These are phyloP conservation scores for Colletotrichum phormii DNA, from an alignment of 2,329 filamentous ascomycete species.

Conservation along the genomic window DNA sequence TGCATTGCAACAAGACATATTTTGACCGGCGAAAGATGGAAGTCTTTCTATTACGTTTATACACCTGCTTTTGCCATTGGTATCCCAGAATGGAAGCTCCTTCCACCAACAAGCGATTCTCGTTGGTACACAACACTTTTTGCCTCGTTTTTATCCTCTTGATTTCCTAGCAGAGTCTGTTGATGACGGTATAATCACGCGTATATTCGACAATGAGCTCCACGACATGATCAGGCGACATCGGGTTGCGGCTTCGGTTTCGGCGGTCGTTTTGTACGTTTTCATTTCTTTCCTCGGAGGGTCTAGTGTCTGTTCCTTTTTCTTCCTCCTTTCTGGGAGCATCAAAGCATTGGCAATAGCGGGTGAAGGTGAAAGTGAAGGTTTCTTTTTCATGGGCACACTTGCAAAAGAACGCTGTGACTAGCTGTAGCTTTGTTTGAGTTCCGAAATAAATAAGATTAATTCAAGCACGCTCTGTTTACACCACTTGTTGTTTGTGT, in stretches of 20 bases:
- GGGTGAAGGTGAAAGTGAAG: slow-evolving; percentile 15
- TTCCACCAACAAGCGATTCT: background rate
- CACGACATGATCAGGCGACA: slow-evolving; percentile 35
- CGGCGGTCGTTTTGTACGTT: slow-evolving; percentile 28
- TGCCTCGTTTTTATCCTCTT: background rate
- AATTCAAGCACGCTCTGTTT: background rate
- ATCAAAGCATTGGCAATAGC: slow-evolving; percentile 24
- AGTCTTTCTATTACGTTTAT: slow-evolving; percentile 10
- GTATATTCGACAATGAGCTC: slow-evolving; percentile 22
- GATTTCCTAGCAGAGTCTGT: slow-evolving; percentile 5
- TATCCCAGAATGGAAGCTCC: slow-evolving; percentile 17
- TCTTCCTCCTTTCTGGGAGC: slow-evolving; percentile 1
- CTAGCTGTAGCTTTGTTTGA: slow-evolving; percentile 16
- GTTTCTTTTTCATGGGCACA: background rate
- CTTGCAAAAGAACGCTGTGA: slow-evolving; percentile 7
- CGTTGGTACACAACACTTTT: slow-evolving; percentile 7
- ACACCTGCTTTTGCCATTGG: slow-evolving; percentile 17
- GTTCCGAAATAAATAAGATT: slow-evolving; percentile 12
- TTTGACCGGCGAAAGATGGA: background rate
- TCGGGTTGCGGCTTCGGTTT: slow-evolving; percentile 19
- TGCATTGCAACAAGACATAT: background rate
- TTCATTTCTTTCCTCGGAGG: background rate
- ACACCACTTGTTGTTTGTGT: background rate
- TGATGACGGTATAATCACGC: slow-evolving; percentile 30
- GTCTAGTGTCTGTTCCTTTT: background rate